Base-by-base conservation (phyloP, 176 grass and related monocot genomes). In the Saccharum spontaneum region DNA sequence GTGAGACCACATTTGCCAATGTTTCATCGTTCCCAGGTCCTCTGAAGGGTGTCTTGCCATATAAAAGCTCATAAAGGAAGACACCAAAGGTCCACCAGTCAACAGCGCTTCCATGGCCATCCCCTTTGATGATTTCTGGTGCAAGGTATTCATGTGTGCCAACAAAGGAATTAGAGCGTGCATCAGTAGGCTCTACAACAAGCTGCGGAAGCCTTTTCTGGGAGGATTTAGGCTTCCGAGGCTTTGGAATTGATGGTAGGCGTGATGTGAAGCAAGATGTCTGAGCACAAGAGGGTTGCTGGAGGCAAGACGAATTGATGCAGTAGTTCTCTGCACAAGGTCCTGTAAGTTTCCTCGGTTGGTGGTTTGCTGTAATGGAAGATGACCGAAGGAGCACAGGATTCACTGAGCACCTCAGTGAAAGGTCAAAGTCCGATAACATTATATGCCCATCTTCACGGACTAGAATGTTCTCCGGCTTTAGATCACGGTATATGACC, bases 401-500 rank as follows among this genome's bases (percentile, higher is more conserved):
- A 28, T 87, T 94, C 69, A 94, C 92, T 1, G 92, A 82, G 59
- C 92, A 94, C 77, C 92, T 91, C 43, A 94, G 84, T 13, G 92
- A 94, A 16, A 94, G 84, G 74, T 94, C 92, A 79, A 94, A 94
- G 65, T 94, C 92, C 0, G 92, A 94, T 48, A 94, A 81, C 92
- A 94, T 94, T 43, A 94, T 94, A 63, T 94, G 92, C 22, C 92
- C 92, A 87, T 94, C 92, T 59, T 91, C 92, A 57, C 92, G 92
- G 74, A 94, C 89, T 44, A 91, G 84, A 71, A 94, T 94, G 68
- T 94, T 94, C 49, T 94, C 92, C 26, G 92, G 92, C 82, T 94
- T 94, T 37, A 94, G 89, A 85, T 94, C 92, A 59, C 92, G 89
- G 48, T 94, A 94, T 76, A 94, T 91, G 38, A 94, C 92, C 23